Conservation (phyloP, 192 early-diverging fungal species). For the Phycomyces blakesleeanus region DNA sequence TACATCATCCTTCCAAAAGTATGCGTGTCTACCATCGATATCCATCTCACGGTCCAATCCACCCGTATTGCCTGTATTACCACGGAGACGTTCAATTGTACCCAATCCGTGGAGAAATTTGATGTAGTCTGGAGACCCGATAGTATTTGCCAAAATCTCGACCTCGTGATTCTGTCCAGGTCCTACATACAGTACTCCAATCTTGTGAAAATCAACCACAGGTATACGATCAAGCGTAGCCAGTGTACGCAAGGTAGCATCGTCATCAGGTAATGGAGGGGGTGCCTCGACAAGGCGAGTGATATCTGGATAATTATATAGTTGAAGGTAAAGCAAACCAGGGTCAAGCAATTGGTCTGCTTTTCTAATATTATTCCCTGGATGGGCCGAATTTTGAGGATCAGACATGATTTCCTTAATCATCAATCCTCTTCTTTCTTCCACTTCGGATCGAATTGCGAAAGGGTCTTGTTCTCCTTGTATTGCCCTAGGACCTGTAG, state of each 20-base stretch:
- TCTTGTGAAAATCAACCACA: constrained; percentile 92
- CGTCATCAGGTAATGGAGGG: constrained; percentile 67
- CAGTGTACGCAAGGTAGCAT: constrained; percentile 69
- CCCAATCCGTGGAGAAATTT: constrained; percentile 83
- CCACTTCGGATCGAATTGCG: neutral
- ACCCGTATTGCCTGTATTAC: constrained; percentile 64
- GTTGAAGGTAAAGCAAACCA: constrained; percentile 61
- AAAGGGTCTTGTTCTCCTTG: neutral
- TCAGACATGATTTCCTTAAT: neutral
- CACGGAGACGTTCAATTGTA: constrained; percentile 60
- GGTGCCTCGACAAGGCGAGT: constrained; percentile 38
- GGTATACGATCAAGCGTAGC: constrained; percentile 83
- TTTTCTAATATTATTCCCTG: constrained; percentile 24
- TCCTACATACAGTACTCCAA: constrained; percentile 90
- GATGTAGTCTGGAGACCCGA: constrained; percentile 85
- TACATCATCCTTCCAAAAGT: constrained; percentile 81
- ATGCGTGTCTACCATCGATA: constrained; percentile 79
- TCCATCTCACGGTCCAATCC: constrained; percentile 83
- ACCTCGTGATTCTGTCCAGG: constrained; percentile 78
- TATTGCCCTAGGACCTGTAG: neutral
- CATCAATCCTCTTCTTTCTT: neutral
- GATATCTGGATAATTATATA: constrained; percentile 71
- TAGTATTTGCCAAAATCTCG: constrained; percentile 83
- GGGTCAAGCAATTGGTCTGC: constrained; percentile 49
- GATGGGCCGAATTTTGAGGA: neutral